Evolutionary conservation across 1,139 yeast species (phyloP).

Genomic region (Yarrowia galli): DNA sequence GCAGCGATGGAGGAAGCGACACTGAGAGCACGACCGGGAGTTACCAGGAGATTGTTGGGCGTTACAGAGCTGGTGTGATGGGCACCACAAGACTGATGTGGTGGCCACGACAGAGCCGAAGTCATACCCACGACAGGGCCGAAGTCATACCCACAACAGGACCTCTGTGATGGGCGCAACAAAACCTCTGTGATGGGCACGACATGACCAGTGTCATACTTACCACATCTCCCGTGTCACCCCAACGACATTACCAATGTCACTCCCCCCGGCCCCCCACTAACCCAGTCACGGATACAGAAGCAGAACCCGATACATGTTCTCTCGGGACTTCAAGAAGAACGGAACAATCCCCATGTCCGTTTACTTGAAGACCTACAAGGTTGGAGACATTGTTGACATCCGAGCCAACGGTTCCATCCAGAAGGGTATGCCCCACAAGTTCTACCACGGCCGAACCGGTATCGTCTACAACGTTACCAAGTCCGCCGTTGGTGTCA

Average conservation of each 20-base stretch:
- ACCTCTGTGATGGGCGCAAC: too few species aligned
- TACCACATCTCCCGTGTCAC: too few species aligned
- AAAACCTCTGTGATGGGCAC: too few species aligned
- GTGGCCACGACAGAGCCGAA: too few species aligned
- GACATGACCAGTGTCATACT: too few species aligned
- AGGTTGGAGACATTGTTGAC: constrained; percentile 99
- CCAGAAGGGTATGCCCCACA: constrained; percentile 99
- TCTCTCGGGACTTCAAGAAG: constrained; percentile 99
- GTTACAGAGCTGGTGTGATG: too few species aligned
- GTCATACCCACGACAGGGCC: too few species aligned
- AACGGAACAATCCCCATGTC: constrained; percentile 95
- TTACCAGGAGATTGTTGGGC: too few species aligned
- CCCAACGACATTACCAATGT: not conserved
- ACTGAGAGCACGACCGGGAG: too few species aligned
- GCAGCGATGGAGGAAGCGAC: not conserved
- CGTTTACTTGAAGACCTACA: constrained; percentile 96
- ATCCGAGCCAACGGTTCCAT: constrained; percentile 98
- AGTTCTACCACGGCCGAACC: constrained; percentile 99
- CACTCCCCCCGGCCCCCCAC: not conserved
- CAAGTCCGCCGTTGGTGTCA: constrained; percentile 97
- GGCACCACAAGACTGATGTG: too few species aligned
- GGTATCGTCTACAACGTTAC: constrained; percentile 99
- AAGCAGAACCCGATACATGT: constrained; percentile 99
- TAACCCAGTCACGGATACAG: constrained; percentile 89
- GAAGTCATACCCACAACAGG: too few species aligned